Percentiles rank a stretch among this genome's conserved stretches.
These are phyloP conservation scores for Scleroderma bovista DNA, from an alignment of 768 basidiomycete species.

Conservation along the genomic window DNA sequence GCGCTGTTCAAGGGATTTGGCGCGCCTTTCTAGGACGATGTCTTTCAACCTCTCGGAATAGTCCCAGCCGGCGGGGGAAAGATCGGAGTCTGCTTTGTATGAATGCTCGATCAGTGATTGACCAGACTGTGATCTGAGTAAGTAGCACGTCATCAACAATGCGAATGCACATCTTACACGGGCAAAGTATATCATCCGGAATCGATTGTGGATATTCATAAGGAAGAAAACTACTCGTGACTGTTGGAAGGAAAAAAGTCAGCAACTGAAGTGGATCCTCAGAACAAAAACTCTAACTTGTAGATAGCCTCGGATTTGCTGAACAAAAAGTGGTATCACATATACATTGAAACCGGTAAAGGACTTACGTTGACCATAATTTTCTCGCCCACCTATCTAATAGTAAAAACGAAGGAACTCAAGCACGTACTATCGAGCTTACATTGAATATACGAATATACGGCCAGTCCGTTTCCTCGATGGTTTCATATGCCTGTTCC, in stretches of 20 bases:
- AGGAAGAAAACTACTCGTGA: slow-evolving; percentile 96
- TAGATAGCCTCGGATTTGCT: slow-evolving; percentile 86
- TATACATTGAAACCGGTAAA: neutral
- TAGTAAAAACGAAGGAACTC: slow-evolving; percentile 6
- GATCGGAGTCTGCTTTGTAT: slow-evolving; percentile 96
- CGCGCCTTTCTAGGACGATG: slow-evolving; percentile 80
- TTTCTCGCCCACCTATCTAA: slow-evolving; percentile 79
- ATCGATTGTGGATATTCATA: slow-evolving; percentile 97
- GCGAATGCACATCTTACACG: slow-evolving; percentile 48
- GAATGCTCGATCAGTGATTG: slow-evolving; percentile 98
- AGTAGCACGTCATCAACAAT: neutral
- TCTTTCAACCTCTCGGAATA: slow-evolving; percentile 88
- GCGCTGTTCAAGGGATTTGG: slow-evolving; percentile 67
- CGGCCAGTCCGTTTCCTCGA: slow-evolving; percentile 88
- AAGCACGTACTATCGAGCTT: slow-evolving; percentile 13
- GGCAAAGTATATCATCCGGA: slow-evolving; percentile 94
- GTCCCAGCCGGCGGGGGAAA: slow-evolving; percentile 93
- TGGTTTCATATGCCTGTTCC: slow-evolving; percentile 83
- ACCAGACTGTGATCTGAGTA: slow-evolving; percentile 63
- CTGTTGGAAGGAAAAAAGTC: slow-evolving; percentile 33
- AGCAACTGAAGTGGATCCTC: neutral
- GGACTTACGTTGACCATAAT: slow-evolving; percentile 84
- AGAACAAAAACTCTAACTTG: slow-evolving; percentile 45
- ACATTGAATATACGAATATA: slow-evolving; percentile 94
- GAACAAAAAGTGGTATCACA: slow-evolving; percentile 3